Evolutionary conservation across 2,329 filamentous ascomycete species (phyloP).

Genomic region (Paradendryphiella salina): DNA sequence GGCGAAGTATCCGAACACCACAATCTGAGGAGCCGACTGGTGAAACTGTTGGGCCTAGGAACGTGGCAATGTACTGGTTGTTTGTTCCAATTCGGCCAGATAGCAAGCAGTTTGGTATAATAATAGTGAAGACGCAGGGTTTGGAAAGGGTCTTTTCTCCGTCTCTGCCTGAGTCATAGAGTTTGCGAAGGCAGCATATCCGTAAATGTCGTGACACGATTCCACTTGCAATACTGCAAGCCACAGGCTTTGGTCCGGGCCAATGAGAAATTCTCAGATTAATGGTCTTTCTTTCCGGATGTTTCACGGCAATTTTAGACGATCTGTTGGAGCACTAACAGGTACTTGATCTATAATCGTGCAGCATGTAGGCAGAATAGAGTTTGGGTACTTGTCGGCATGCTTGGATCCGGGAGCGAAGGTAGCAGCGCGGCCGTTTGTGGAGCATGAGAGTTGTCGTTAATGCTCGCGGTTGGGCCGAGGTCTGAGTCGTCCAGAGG

Average conservation of each 20-base stretch:
- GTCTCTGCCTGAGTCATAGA: constrained; percentile 8
- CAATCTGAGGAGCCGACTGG: constrained; percentile 16
- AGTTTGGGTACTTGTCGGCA: constrained; percentile 18
- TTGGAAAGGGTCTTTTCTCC: constrained; percentile 1
- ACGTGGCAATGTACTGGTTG: constrained; percentile 5
- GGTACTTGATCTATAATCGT: constrained; percentile 16
- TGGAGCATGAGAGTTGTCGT: constrained; percentile 10
- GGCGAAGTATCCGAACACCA: constrained; percentile 5
- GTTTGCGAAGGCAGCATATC: constrained; percentile 4
- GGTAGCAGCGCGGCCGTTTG: constrained; percentile 17
- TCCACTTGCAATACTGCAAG: not conserved
- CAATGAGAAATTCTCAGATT: constrained; percentile 10
- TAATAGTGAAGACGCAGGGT: constrained; percentile 1
- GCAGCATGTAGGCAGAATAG: constrained; percentile 16
- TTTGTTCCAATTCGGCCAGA: constrained; percentile 1
- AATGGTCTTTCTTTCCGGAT: constrained; percentile 15
- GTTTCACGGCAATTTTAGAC: constrained; percentile 23
- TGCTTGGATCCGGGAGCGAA: constrained; percentile 16
- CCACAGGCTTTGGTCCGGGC: constrained; percentile 6
- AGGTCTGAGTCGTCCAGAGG: constrained; percentile 1
- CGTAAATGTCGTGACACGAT: not conserved
- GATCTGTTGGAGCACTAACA: constrained; percentile 22
- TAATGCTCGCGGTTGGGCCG: constrained; percentile 1
- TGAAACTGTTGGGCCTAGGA: constrained; percentile 22
- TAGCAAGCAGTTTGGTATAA: constrained; percentile 7